Base-by-base conservation (phyloP, 179 eudicot species). In the Silene vulgaris region DNA sequence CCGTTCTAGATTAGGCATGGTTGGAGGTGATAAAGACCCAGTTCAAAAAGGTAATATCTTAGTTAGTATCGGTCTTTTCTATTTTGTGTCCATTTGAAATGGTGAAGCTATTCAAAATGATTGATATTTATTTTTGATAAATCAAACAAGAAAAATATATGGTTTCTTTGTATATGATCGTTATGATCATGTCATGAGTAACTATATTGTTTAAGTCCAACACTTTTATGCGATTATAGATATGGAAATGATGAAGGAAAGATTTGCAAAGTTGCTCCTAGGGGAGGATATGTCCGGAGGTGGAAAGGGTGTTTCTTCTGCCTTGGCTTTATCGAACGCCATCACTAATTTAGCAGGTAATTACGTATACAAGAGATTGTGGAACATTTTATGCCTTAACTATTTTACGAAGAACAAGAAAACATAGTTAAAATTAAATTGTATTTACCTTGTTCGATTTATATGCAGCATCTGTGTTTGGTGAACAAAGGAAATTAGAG, bases 251-350 rank as follows among this genome's bases (percentile, higher is more conserved):
- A 87, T 89, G 92, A 89, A 87, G 82, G 92, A 89, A 17, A 86
- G 75, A 71, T 89, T 89, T 66, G 86, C 90, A n/a, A 89, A 89
- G 81, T 82, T 89, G 80, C 90, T 89, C 4, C 80, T 89, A 12
- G 90, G 92, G n/a, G 92, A 89, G 54, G 92, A 89, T 71, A 89
- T 86, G 88, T 89, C 92, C 1, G 90, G 92, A 50, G 92, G 92
- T 11, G 92, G 90, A 75, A 89, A 89, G 65, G 93, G 93, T 20
- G 90, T 87, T 65, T 89, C 93, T 13, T 89, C 93, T 0, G 93
- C 93, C 67, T 83, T 89, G 80, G 93, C 90, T 8, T 79, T 89
- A 84, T 89, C 93, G 17, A 89, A 89, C 74, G 93, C 93, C 37
- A 83, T 89, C 77, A 89, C 93, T 68, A 89, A 89, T 73, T 78